phyloP scores from a whole-genome alignment of 2,329 filamentous ascomycete genomes.

The Epicoccum sorghinum region DNA sequence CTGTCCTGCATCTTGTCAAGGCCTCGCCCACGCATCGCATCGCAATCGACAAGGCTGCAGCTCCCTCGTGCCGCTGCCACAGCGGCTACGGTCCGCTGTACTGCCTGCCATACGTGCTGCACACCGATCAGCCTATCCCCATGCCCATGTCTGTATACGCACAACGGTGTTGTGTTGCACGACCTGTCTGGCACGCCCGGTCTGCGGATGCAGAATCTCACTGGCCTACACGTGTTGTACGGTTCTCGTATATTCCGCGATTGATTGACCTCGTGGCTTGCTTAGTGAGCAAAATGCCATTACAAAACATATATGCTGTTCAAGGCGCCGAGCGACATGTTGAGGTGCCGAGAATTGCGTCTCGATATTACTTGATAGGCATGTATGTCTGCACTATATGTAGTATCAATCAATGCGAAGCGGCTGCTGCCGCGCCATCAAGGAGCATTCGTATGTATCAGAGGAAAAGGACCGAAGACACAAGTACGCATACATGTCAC shows the following conservation, averaged over 20 bases:
- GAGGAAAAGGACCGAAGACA: background rate
- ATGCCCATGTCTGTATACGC: no score
- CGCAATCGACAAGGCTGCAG: slow-evolving; percentile 2
- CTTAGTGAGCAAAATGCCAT: no score
- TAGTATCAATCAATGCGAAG: no score
- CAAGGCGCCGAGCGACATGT: no score
- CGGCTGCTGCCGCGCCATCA: no score
- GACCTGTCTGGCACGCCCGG: background rate
- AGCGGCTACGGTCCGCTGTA: slow-evolving; percentile 10
- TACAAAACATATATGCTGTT: no score
- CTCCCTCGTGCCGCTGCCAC: background rate
- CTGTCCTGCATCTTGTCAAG: background rate
- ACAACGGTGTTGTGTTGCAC: background rate
- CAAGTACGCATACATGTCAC: background rate
- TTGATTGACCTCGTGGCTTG: background rate
- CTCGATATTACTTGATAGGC: no score
- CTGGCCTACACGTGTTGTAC: background rate
- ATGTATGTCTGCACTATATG: no score
- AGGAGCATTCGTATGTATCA: no score
- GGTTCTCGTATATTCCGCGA: background rate
- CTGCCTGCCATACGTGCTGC: background rate
- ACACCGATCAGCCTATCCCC: slow-evolving; percentile 1
- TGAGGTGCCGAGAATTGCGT: no score
- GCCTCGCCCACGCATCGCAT: background rate
- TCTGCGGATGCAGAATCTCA: no score